These are phyloP conservation scores for Geosmithia putterillii DNA, from an alignment of 2,329 filamentous ascomycete species.

Conservation along the genomic window DNA sequence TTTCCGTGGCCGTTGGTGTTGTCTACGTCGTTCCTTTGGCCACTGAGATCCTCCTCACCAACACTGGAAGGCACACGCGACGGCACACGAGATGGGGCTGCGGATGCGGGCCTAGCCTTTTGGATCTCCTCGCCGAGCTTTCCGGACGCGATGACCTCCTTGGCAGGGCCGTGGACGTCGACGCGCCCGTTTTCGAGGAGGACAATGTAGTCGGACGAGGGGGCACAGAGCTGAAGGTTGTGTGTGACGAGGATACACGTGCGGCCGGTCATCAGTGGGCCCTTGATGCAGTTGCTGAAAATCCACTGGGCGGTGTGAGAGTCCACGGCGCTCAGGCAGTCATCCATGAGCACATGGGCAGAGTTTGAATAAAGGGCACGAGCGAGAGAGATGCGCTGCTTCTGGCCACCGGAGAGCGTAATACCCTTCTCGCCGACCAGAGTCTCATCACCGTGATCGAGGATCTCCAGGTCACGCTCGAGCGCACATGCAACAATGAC, in stretches of 20 bases:
- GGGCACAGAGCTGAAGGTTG: constrained; percentile 80
- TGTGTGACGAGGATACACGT: constrained; percentile 95
- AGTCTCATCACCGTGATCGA: constrained; percentile 86
- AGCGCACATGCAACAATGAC: constrained; percentile 87
- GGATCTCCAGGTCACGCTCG: constrained; percentile 80
- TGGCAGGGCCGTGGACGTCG: constrained; percentile 60
- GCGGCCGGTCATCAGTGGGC: constrained; percentile 74
- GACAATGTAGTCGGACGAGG: constrained; percentile 68
- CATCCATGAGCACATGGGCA: constrained; percentile 80
- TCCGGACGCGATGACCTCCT: constrained; percentile 74
- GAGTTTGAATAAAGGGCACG: constrained; percentile 94
- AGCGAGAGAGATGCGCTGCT: constrained; percentile 4
- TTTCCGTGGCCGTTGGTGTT: constrained; percentile 6
- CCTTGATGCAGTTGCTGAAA: constrained; percentile 83
- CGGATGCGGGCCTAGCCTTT: constrained; percentile 59
- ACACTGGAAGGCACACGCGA: constrained; percentile 70
- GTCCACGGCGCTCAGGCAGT: constrained; percentile 92
- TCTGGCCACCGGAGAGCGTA: constrained; percentile 76
- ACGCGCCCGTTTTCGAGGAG: constrained; percentile 81
- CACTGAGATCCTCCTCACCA: constrained; percentile 41
- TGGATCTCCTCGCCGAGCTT: constrained; percentile 76
- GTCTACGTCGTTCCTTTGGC: constrained; percentile 30
- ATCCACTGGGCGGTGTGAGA: constrained; percentile 98
- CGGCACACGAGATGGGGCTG: constrained; percentile 56
- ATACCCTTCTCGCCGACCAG: constrained; percentile 96